These are phyloP conservation scores for Croton laevigatus DNA, from an alignment of 441 rosid species.

Conservation along the genomic window DNA sequence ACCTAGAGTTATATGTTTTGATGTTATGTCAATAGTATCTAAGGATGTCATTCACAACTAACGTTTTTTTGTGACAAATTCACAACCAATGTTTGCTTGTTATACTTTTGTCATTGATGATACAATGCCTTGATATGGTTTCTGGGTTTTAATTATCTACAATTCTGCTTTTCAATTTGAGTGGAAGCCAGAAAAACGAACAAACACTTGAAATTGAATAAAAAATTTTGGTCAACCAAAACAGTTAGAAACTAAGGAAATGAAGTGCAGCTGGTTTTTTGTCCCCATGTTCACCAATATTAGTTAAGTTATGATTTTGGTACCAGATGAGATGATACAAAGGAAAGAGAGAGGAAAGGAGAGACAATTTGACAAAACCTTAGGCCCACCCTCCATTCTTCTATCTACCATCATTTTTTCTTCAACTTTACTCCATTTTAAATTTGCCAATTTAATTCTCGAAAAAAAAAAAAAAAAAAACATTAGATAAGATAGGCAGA, in stretches of 20 bases:
- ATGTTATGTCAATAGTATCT: constrained; percentile 20
- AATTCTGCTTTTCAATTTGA: background rate
- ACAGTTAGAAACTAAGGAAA: too few species aligned
- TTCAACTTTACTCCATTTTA: constrained; percentile 24
- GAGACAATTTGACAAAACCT: constrained; percentile 7
- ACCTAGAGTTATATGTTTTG: background rate
- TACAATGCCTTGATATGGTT: background rate
- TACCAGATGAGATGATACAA: too few species aligned
- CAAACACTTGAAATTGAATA: too few species aligned
- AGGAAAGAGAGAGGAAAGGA: background rate
- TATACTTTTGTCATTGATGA: background rate
- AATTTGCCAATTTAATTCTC: background rate
- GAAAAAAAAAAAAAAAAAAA: too few species aligned
- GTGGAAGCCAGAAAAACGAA: too few species aligned
- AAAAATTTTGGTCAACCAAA: too few species aligned
- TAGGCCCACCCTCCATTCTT: background rate
- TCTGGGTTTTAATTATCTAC: background rate
- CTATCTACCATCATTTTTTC: constrained; percentile 25
- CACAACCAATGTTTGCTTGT: constrained; percentile 6
- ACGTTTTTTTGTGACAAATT: too few species aligned
- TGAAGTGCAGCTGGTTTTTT: too few species aligned
- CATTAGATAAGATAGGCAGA: background rate
- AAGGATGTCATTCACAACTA: constrained; percentile 4
- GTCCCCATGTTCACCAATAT: too few species aligned
- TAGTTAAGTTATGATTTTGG: too few species aligned